Conservation (phyloP, 208 protist genomes). For the Acanthamoeba polyphaga region DNA sequence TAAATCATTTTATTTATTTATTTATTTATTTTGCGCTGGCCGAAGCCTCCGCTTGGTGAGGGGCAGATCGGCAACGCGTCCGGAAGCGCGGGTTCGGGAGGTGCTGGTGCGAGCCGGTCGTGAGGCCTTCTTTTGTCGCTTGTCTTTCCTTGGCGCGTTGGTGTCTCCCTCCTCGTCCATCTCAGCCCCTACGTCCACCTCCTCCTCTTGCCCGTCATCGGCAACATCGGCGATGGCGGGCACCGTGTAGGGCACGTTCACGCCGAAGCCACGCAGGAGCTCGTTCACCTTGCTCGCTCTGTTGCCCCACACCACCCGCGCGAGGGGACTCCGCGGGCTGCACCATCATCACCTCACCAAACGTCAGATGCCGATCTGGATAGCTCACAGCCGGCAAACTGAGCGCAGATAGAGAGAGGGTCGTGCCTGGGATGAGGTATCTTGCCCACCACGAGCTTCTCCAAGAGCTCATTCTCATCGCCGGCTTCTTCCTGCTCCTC, state of each 20-base stretch:
- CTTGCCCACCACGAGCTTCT: constrained; percentile 27
- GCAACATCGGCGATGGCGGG: background rate
- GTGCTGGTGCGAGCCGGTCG: too few relatives aligned
- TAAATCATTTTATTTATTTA: too few relatives aligned
- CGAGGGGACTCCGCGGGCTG: constrained; percentile 24
- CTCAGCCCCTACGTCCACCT: background rate
- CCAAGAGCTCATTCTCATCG: background rate
- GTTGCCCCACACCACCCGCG: background rate
- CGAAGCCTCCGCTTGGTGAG: background rate
- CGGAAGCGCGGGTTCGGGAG: too few relatives aligned
- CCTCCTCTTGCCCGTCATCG: background rate
- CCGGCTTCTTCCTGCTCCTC: background rate
- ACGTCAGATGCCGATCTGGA: too few relatives aligned
- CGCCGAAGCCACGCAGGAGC: constrained; percentile 1
- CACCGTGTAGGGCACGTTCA: background rate
- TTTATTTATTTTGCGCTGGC: too few relatives aligned
- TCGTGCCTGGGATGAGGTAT: constrained; percentile 44
- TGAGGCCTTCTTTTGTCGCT: too few relatives aligned
- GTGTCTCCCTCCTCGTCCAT: background rate
- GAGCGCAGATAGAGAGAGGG: background rate
- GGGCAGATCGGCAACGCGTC: background rate
- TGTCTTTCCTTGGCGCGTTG: too few relatives aligned
- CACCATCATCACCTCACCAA: too few relatives aligned
- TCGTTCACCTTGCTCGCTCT: background rate
- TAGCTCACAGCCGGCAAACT: too few relatives aligned